Evolutionary conservation across 106 monocot species (phyloP).

Genomic region (Cymbidium sinense): DNA sequence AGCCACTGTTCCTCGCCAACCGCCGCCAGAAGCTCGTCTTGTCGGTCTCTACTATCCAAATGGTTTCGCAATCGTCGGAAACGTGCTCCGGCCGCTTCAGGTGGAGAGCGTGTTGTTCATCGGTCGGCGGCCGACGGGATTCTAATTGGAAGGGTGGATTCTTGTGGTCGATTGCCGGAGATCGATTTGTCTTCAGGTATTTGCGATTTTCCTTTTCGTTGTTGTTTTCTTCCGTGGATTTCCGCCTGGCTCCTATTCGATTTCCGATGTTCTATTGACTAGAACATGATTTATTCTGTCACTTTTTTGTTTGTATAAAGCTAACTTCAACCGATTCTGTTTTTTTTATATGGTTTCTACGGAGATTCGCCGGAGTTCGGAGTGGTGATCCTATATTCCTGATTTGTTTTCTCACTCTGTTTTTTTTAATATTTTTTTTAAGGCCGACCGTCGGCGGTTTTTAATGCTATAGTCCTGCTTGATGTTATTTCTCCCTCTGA

Average conservation of each 20-base stretch:
- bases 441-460: too few species aligned
- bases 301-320: not conserved
- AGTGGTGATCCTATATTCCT: not conserved
- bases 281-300: not conserved
- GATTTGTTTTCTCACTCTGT: not conserved
- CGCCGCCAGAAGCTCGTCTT: not conserved
- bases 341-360: not conserved
- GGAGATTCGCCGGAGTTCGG: not conserved
- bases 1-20: not conserved
- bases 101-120: not conserved
- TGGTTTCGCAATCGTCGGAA: constrained; percentile 4
- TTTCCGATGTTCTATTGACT: not conserved
- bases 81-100: not conserved
- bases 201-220: not conserved
- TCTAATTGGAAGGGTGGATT: not conserved
- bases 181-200: constrained; percentile 1
- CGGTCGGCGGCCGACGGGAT: not conserved
- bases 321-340: not conserved
- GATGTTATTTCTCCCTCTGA: too few species aligned
- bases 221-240: not conserved
- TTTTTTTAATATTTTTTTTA: not conserved
- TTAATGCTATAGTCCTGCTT: not conserved
- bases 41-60: not conserved
- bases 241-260: not conserved
- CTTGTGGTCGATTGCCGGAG: not conserved